Base-by-base conservation (phyloP, 2,329 filamentous ascomycete species). In the Aureobasidium pullulans region DNA sequence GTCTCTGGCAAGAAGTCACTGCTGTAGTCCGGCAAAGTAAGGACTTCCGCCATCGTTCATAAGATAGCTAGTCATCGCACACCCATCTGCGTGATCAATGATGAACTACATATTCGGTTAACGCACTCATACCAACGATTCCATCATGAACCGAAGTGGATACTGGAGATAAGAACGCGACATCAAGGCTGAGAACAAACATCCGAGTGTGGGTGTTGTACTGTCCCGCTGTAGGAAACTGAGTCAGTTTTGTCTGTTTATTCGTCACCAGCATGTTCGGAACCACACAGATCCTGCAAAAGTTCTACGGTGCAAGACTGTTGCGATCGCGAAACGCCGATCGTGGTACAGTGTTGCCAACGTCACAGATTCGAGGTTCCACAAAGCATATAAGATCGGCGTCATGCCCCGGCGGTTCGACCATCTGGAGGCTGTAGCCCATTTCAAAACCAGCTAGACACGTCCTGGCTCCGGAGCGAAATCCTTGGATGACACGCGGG, bases 361-460 rank as follows among this genome's bases (percentile, higher is more conserved):
- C 19, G 16, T 39, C n/a, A 11, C 36, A 36, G 10, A 52, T 29
- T 52, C 15, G 34, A 40, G 48, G 48, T 40, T 52, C 48, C 48
- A 52, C 48, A 52, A 36, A 52, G 15, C 23, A 19, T 52, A 52
- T 52, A 54, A 54, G 39, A 54, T 54, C 39, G 10, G 16, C 50
- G 50, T 54, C 50, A 54, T 54, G 11, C 39, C 50, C 50, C 4
- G 1, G 19, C 36, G 49, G 28, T 43, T 54, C 29, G 50, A 29
- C 39, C 50, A 54, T 16, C 16, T 23, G 32, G 29, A 54, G 50
- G 50, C 39, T 44, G 50, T 54, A 54, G 50, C 39, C 16, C 28
- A 34, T 34, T 40, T 54, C 50, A 19, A 54, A 54, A 43, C 37
- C 39, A 54, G 50, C 50, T 40, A 53, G 39, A 40, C 49, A 53